These are phyloP conservation scores for Linanthus parryae DNA, from an alignment of 148 eudicot species.

Conservation along the genomic window DNA sequence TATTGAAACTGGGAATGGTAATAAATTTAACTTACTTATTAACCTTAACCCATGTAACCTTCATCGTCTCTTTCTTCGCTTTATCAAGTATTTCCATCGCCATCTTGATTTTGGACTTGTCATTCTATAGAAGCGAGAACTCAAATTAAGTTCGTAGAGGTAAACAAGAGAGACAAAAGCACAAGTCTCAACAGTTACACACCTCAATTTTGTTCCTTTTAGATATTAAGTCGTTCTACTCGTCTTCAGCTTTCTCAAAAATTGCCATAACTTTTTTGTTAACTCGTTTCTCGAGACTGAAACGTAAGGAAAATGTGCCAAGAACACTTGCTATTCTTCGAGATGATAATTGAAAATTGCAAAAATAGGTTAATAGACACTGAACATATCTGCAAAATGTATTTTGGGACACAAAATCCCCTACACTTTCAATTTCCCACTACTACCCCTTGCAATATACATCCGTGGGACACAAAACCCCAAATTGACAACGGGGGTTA, in stretches of 20 bases:
- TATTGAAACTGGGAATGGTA: too few relatives aligned
- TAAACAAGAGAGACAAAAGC: neutral
- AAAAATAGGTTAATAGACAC: neutral
- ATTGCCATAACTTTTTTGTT: constrained; percentile 95
- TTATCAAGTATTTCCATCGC: constrained; percentile 97
- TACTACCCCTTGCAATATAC: too few relatives aligned
- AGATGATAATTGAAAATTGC: neutral
- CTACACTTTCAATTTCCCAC: too few relatives aligned
- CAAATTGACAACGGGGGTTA: too few relatives aligned
- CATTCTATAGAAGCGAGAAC: constrained; percentile 51
- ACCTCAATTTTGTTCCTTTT: constrained; percentile 96
- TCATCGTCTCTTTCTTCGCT: constrained; percentile 90
- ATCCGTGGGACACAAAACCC: too few relatives aligned
- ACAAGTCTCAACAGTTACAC: constrained; percentile 11
- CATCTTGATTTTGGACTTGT: constrained; percentile 89
- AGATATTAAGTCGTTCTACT: constrained; percentile 81
- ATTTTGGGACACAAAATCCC: neutral
- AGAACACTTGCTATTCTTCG: neutral
- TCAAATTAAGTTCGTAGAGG: neutral
- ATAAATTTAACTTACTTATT: constrained; percentile 56
- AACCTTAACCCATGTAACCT: constrained; percentile 95
- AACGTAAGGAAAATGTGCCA: constrained; percentile 11
- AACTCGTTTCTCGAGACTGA: constrained; percentile 91
- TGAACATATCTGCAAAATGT: too few relatives aligned
- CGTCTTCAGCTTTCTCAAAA: constrained; percentile 99